Evolutionary conservation across 108 stramenopile species (phyloP).

Genomic region (Pseudonitzschia pungens): DNA sequence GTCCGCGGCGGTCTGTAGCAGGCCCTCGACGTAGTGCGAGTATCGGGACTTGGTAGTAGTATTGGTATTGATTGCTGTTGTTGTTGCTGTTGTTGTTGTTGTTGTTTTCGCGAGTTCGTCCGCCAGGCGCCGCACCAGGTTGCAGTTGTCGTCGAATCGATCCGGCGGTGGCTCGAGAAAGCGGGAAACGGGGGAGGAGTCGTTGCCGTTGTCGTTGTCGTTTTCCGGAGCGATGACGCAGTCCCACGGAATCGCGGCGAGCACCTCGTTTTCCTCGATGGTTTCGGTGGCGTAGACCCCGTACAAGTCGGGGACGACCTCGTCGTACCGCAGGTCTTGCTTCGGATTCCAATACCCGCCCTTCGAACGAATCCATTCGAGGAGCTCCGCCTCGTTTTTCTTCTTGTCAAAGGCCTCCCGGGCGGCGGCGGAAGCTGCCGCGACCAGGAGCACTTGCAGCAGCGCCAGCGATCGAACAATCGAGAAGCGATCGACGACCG

Average conservation of each 20-base stretch:
- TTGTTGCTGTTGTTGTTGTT: too few relatives aligned
- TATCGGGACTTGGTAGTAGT: not conserved
- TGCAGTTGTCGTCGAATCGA: slow-evolving; percentile 13
- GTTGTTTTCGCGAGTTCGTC: not conserved
- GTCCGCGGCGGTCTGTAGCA: slow-evolving; percentile 1
- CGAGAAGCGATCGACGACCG: too few relatives aligned
- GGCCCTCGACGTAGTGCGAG: not conserved
- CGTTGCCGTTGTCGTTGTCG: not conserved
- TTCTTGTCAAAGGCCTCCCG: not conserved
- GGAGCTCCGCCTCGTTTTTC: not conserved
- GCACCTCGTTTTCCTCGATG: slow-evolving; percentile 8
- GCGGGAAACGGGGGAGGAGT: not conserved
- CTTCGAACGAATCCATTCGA: slow-evolving; percentile 5
- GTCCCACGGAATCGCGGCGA: slow-evolving; percentile 15
- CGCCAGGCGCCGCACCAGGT: not conserved
- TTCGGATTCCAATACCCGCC: slow-evolving; percentile 22
- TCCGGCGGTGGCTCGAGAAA: too few relatives aligned
- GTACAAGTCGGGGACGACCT: not conserved
- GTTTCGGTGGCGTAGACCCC: slow-evolving; percentile 15
- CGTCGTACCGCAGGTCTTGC: slow-evolving; percentile 1
- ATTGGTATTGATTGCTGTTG: too few relatives aligned
- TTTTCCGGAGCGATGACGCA: slow-evolving; percentile 2
- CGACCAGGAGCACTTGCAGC: not conserved
- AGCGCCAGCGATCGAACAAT: too few relatives aligned
- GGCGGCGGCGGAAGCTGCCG: not conserved